A percentile compares a stretch with the other conserved stretches of the same genome.
Conservation (phyloP, 305 asterid species). For the Solanum aculeatissimum region DNA sequence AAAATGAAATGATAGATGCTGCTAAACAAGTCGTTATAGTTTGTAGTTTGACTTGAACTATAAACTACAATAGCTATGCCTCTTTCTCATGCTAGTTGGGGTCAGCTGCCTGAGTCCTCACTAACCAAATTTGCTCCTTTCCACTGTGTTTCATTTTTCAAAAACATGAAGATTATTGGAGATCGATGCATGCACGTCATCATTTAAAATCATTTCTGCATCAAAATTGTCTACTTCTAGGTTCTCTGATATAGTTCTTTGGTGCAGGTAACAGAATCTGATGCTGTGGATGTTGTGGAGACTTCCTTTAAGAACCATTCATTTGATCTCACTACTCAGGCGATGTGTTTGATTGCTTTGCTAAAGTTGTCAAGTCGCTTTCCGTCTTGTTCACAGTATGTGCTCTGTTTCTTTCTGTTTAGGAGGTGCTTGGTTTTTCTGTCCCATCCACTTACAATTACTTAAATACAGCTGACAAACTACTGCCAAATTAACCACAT, state of each 20-base stretch:
- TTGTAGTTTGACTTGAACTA: not conserved
- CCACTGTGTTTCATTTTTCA: not conserved
- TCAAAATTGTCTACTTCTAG: not conserved
- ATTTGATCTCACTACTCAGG: constrained; percentile 66
- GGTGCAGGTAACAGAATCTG: constrained; percentile 87
- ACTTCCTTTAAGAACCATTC: constrained; percentile 52
- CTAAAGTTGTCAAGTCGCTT: constrained; percentile 90
- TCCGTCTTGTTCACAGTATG: constrained; percentile 84
- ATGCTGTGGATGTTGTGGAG: constrained; percentile 84
- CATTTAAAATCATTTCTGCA: not conserved
- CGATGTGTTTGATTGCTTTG: constrained; percentile 87
- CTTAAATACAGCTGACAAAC: not conserved
- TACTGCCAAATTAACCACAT: not conserved
- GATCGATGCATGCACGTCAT: not conserved
- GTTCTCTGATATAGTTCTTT: constrained; percentile 6
- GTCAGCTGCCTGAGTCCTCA: not conserved
- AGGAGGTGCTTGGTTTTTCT: not conserved
- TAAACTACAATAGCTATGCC: not conserved
- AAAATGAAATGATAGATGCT: not conserved
- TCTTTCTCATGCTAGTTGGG: not conserved
- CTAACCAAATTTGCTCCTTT: not conserved
- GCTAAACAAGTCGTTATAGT: not conserved
- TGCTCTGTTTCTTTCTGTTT: constrained; percentile 11
- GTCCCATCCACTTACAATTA: not conserved
- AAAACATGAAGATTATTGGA: not conserved